Evolutionary conservation across 1,284 basidiomycete genomes (phyloP), one percentile per base, ranked within the genome.

Genomic region (Apiotrichum akiyoshidainum): DNA sequence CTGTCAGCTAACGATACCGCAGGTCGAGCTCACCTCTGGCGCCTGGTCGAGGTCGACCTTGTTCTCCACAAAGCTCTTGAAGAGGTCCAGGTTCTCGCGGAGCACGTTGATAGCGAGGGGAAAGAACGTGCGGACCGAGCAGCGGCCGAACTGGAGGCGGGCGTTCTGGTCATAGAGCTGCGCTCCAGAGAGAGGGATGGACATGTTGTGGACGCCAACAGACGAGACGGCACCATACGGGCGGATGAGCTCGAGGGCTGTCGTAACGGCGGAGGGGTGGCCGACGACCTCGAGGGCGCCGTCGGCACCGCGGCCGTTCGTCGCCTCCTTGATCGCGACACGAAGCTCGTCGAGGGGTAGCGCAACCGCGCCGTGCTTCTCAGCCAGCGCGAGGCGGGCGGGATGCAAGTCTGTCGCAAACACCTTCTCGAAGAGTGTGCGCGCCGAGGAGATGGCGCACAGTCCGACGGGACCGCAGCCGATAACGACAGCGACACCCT

Each of bases 101-200:
- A 93, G 76, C 22, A 92, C 76, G 64, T 86, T 84, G 42, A 89
- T 81, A 0, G 89, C 89, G 55, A 84, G 77, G 2, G 86, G 86
- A 65, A 90, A 87, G 82, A 91, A 86, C 1, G 87, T 85, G 16
- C 87, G 83, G 9, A 90, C 91, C 17, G 90, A 90, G 70, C 92
- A 95, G 17, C 92, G 83, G 11, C 92, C 92, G 52, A 75, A 76
- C 65, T 75, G 73, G 35, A 74, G 48, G 11, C 68, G 66, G 11
- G 71, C 54, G 54, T 92, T 93, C 78, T 92, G 92, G 77, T 85
- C 82, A 76, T 94, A 95, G 45, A 90, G 74, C 46, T 85, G 79
- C 10, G 71, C 70, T 8, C 80, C 81, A 8, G 71, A 64, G 19
- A 81, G 56, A 1, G 68, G 54, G 52, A 70, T 49, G 11, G 60